Evolutionary conservation across 164 flowering plant genomes (phyloP).

Genomic region (Annona squamosa): DNA sequence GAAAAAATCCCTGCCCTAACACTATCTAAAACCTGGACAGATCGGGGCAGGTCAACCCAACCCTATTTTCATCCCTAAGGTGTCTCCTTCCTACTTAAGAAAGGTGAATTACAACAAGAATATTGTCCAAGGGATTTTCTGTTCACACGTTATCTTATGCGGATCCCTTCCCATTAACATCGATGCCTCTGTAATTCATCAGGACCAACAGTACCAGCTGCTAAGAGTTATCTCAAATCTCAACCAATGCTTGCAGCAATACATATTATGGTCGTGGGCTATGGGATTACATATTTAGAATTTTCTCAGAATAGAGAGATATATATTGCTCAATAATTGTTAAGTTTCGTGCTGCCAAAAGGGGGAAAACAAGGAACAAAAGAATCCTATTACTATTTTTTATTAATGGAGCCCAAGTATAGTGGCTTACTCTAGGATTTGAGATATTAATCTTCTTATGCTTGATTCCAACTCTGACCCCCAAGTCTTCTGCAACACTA

Average conservation of each 20-base stretch:
- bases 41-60: too few relatives aligned
- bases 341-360: too few relatives aligned
- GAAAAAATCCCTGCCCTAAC: too few relatives aligned
- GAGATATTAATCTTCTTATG: conserved; percentile 98
- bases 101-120: not conserved
- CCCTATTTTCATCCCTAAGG: not conserved
- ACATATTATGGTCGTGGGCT: too few relatives aligned
- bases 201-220: not conserved
- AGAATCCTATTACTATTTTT: too few relatives aligned
- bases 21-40: too few relatives aligned
- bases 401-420: not conserved
- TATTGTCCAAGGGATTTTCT: not conserved
- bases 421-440: conserved; percentile 77
- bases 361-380: too few relatives aligned
- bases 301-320: too few relatives aligned
- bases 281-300: too few relatives aligned
- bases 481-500: conserved; percentile 66
- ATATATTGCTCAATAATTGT: too few relatives aligned
- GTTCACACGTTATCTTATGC: not conserved
- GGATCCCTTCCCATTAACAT: not conserved
- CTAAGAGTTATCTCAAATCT: not conserved
- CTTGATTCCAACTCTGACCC: conserved; percentile 68
- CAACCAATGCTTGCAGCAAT: not conserved
- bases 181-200: not conserved
- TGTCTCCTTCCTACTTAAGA: not conserved